Percentiles rank a stretch among this genome's conserved stretches.
phyloP scores from a whole-genome alignment of 1,284 basidiomycete species.

The Taiwanofungus camphoratus region DNA sequence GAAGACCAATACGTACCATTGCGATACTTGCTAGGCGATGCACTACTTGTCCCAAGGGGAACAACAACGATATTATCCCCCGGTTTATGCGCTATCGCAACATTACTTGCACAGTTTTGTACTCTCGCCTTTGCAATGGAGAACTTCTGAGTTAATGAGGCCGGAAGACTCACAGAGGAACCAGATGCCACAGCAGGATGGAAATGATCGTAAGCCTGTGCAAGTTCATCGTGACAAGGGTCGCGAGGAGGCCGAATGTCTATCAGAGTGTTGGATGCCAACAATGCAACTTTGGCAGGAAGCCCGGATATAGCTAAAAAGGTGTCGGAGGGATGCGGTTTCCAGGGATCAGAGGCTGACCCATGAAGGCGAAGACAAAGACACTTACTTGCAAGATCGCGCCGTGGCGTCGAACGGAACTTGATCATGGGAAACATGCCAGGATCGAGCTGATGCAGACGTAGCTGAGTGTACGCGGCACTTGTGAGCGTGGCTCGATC shows the following conservation, averaged over 20 bases:
- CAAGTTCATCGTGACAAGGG: slow-evolving; percentile 29
- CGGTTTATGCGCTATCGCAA: slow-evolving; percentile 20
- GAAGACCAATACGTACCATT: slow-evolving; percentile 52
- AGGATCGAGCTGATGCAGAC: slow-evolving; percentile 67
- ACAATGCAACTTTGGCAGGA: slow-evolving; percentile 38
- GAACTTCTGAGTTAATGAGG: slow-evolving; percentile 28
- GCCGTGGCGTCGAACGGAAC: slow-evolving; percentile 37
- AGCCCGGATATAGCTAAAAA: slow-evolving; percentile 41
- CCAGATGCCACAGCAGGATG: slow-evolving; percentile 34
- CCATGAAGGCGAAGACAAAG: neutral
- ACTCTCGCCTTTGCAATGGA: slow-evolving; percentile 9
- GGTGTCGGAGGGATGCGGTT: too few relatives aligned
- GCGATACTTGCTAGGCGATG: slow-evolving; percentile 77
- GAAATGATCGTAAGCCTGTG: slow-evolving; percentile 40
- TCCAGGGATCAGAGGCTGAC: neutral
- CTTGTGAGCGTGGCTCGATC: slow-evolving; percentile 76
- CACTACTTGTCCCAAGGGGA: slow-evolving; percentile 86
- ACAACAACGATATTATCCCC: slow-evolving; percentile 70
- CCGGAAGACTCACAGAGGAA: slow-evolving; percentile 30
- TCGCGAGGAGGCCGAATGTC: slow-evolving; percentile 43
- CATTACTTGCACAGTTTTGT: slow-evolving; percentile 3
- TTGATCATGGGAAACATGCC: slow-evolving; percentile 72
- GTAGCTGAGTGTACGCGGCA: slow-evolving; percentile 66
- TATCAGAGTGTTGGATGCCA: slow-evolving; percentile 35
- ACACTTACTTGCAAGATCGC: slow-evolving; percentile 36